Percentiles rank a stretch among this genome's conserved stretches.
phyloP scores from a whole-genome alignment of 139 green algal genomes.

The Desmodesmus armatus region DNA sequence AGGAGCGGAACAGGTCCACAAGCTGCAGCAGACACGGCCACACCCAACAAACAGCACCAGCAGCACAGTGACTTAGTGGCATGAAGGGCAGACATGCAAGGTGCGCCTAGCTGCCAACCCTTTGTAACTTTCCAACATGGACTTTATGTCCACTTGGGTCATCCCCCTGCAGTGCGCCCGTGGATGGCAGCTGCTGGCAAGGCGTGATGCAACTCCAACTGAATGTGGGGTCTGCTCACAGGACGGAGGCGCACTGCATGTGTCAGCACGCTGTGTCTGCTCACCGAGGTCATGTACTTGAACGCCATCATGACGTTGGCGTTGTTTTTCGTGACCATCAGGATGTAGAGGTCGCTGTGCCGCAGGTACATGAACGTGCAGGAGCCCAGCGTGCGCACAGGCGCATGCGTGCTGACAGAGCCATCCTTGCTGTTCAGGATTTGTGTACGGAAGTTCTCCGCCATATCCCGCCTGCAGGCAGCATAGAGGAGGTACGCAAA shows the following conservation, averaged over 20 bases:
- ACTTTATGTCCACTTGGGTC: background rate
- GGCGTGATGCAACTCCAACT: too few species aligned
- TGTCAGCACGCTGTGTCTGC: too few species aligned
- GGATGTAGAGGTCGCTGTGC: conserved; percentile 92
- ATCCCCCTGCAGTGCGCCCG: too few species aligned
- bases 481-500: background rate
- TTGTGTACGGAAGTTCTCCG: conserved; percentile 88
- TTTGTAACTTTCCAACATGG: too few species aligned
- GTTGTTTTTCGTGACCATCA: conserved; percentile 92
- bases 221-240: too few species aligned
- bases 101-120: background rate
- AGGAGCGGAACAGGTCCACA: conserved; percentile 85
- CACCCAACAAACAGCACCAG: background rate
- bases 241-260: too few species aligned
- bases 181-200: too few species aligned
- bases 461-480: conserved; percentile 79
- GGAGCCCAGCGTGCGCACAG: conserved; percentile 85
- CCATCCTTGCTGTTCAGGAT: conserved; percentile 86
- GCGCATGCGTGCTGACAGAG: conserved; percentile 57
- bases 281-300: conserved; percentile 91
- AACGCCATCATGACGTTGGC: conserved; percentile 93
- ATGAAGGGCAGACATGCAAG: background rate
- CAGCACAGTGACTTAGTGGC: too few species aligned
- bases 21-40: conserved; percentile 62
- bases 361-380: conserved; percentile 91